Base-by-base conservation (phyloP, 2,329 filamentous ascomycete genomes). In the Fusarium sororula region DNA sequence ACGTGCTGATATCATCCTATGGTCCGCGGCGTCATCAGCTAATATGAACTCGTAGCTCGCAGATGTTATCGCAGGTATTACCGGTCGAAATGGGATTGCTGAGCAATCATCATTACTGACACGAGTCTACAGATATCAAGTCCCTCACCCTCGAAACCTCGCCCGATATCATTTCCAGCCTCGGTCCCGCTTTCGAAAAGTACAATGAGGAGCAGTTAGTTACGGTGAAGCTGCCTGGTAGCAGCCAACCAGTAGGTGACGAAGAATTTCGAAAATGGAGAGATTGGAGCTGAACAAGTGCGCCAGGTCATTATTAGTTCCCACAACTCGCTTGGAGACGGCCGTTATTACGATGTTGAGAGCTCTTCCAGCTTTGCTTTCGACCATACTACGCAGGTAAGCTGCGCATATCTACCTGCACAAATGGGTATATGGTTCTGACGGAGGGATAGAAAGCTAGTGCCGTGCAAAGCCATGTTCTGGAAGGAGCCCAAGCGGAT, bases 161-260 rank as follows among this genome's bases (percentile, higher is more conserved):
- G 47, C 89, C 91, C 42, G 85, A 88, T 63, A 86, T 96, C 70
- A 85, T 95, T 63, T 85, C 90, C 68, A 91, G 93, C 73, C 92
- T 98, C 60, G 89, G 88, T 12, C 93, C 95, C 1, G 95, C 96
- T 1, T 97, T 98, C 82, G 88, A 95, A 84, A 94, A 93, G 84
- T 98, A 99, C 89, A 98, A 98, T 79, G 96, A 99, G 84, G 93
- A 95, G 83, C 96, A 99, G 84, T 93, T 98, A 82, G 85, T 91
- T 55, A 95, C 95, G 22, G 92, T 94, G 71, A 98, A 97, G 87
- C 90, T 99, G 63, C 96, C 96, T 1, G 95, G 95, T 37, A 90
- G 93, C 81, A 96, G 91, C 82, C 91, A 94, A 82, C 79, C 80
- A 62, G 84, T 85, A 64, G 54, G 82, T 77, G 38, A 60, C 24